Percentiles rank a stretch among this genome's conserved stretches.
Evolutionary conservation across 257 asterid genomes (phyloP).

Genomic region (Gardenia jasminoides): DNA sequence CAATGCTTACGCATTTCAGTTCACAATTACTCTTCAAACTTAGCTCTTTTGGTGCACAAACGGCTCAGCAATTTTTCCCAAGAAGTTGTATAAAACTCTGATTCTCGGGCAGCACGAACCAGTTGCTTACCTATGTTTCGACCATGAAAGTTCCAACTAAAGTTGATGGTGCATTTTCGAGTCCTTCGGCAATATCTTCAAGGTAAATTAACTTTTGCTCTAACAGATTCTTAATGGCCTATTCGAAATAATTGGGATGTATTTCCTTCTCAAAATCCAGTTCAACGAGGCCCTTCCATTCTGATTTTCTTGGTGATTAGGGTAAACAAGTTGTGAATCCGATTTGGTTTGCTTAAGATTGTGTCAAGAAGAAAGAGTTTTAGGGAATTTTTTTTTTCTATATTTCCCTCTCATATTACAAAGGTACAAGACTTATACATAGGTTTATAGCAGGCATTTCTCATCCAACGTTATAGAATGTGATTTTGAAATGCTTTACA

Average conservation of each 20-base stretch:
- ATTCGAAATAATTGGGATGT: not conserved
- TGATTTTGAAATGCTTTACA: no score
- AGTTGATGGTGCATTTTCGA: not conserved
- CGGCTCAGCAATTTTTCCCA: no score
- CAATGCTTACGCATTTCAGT: no score
- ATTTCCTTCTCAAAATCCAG: not conserved
- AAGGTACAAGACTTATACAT: no score
- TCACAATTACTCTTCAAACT: no score
- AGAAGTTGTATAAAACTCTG: no score
- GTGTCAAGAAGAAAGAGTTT: not conserved
- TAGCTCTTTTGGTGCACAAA: no score
- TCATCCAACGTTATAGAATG: no score
- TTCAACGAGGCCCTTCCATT: not conserved
- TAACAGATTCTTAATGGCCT: not conserved
- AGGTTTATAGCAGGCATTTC: no score
- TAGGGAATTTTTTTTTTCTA: no score
- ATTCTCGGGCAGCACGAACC: not conserved
- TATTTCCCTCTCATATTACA: no score
- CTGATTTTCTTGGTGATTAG: not conserved
- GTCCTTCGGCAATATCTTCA: not conserved
- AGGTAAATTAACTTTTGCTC: not conserved
- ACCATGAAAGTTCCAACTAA: not conserved
- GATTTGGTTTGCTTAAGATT: not conserved
- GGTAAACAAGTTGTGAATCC: not conserved
- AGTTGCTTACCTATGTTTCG: not conserved